These are phyloP conservation scores for Geotrichum carabidarum DNA, from an alignment of 1,139 yeast genomes.

Conservation along the genomic window DNA sequence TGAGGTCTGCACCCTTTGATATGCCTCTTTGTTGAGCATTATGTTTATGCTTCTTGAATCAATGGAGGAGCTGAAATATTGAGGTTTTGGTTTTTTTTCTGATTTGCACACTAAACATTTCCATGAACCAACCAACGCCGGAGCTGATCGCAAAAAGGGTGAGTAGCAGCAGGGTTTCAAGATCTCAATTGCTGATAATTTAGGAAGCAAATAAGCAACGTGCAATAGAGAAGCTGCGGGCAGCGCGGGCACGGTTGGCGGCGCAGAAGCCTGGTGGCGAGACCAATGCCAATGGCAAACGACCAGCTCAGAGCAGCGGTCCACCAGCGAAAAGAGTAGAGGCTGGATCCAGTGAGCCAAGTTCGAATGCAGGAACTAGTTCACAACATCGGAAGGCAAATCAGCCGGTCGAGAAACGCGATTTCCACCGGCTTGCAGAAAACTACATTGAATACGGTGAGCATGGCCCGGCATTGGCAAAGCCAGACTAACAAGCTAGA, in stretches of 20 bases:
- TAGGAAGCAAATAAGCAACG: conserved; percentile 51
- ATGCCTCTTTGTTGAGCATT: conserved; percentile 10
- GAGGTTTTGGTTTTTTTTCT: background rate
- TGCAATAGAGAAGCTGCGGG: conserved; percentile 55
- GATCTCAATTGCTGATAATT: background rate
- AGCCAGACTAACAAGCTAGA: conserved; percentile 33
- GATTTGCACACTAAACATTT: background rate
- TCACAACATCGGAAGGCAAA: conserved; percentile 18
- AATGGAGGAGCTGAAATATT: background rate
- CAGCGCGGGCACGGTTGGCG: conserved; percentile 38
- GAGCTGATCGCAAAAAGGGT: conserved; percentile 13
- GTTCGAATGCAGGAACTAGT: conserved; percentile 1
- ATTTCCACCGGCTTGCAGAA: conserved; percentile 20
- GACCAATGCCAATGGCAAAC: conserved; percentile 11
- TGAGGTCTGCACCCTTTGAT: conserved; percentile 4
- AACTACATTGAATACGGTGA: conserved; percentile 76
- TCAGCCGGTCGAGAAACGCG: conserved; percentile 2
- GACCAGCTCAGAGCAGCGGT: conserved; percentile 17
- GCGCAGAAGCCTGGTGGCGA: conserved; percentile 16
- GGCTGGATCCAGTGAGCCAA: no score
- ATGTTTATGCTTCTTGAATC: background rate
- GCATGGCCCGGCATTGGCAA: background rate
- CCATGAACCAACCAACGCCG: conserved; percentile 10
- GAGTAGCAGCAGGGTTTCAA: background rate
- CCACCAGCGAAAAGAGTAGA: conserved; percentile 1